Evolutionary conservation across 176 grass and related monocot species (phyloP).

Genomic region (Carex parvula): DNA sequence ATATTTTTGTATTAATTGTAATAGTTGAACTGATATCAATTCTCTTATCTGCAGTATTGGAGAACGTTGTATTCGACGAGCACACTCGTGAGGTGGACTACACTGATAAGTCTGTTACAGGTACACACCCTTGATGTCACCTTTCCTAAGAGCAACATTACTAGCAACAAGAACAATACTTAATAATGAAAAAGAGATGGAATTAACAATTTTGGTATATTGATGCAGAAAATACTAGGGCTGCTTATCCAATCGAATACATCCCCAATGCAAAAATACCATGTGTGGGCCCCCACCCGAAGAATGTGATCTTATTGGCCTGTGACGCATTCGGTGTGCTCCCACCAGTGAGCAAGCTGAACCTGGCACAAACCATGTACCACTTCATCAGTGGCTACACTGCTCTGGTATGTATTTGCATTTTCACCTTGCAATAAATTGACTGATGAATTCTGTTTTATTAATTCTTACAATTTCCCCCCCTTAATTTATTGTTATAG

Average conservation of each 20-base stretch:
- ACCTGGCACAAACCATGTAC: constrained; percentile 95
- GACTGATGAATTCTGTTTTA: neutral
- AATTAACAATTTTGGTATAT: constrained; percentile 1
- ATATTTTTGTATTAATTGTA: neutral
- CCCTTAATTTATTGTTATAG: constrained; percentile 22
- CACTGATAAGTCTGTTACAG: constrained; percentile 89
- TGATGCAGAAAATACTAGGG: constrained; percentile 79
- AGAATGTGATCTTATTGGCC: constrained; percentile 93
- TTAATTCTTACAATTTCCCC: neutral
- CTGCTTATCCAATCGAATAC: constrained; percentile 93
- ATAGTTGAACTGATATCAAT: neutral
- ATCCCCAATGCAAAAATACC: constrained; percentile 93
- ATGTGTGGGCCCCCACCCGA: constrained; percentile 86
- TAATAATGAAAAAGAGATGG: neutral
- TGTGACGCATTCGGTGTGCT: constrained; percentile 96
- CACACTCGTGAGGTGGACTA: constrained; percentile 90
- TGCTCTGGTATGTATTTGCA: constrained; percentile 44
- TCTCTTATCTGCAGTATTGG: constrained; percentile 51
- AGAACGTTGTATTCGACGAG: constrained; percentile 96
- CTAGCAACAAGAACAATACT: neutral
- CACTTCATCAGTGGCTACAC: constrained; percentile 99
- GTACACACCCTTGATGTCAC: constrained; percentile 24
- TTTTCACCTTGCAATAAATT: neutral
- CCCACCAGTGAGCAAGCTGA: constrained; percentile 94
- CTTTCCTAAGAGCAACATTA: neutral